phyloP scores from a whole-genome alignment of 345 rosid genomes.

The Hibiscus trionum region DNA sequence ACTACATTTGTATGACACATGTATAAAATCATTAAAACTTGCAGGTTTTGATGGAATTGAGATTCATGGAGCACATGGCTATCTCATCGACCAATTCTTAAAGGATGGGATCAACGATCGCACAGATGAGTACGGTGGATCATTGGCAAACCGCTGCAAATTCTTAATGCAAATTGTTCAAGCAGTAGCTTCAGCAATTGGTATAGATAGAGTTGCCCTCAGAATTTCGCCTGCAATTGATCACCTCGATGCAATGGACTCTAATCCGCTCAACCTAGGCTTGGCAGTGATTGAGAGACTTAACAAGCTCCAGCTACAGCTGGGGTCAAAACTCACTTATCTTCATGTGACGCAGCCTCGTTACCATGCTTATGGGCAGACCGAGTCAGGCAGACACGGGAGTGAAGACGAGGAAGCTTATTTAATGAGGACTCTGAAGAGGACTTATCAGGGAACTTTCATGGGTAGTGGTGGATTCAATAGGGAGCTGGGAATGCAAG shows the following conservation, averaged over 20 bases:
- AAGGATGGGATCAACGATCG: conserved; percentile 78
- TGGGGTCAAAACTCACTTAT: conserved; percentile 55
- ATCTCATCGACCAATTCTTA: conserved; percentile 77
- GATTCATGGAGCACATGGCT: conserved; percentile 86
- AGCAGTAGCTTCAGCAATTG: conserved; percentile 49
- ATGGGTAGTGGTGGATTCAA: conserved; percentile 73
- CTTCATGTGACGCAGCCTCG: conserved; percentile 87
- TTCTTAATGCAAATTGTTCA: conserved; percentile 52
- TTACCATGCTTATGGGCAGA: conserved; percentile 51
- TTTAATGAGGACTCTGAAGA: conserved; percentile 43
- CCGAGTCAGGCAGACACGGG: conserved; percentile 50
- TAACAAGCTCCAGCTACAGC: conserved; percentile 42
- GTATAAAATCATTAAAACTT: not conserved
- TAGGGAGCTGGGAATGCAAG: conserved; percentile 62
- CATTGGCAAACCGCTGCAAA: conserved; percentile 56
- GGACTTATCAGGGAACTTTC: conserved; percentile 59
- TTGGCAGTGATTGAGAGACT: conserved; percentile 49
- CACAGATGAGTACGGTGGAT: conserved; percentile 72
- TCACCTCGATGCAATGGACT: conserved; percentile 67
- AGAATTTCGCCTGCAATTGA: conserved; percentile 84
- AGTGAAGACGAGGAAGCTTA: conserved; percentile 53
- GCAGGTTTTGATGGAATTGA: conserved; percentile 82
- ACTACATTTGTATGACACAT: not conserved
- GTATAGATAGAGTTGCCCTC: conserved; percentile 49
- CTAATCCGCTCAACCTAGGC: conserved; percentile 67